Conservation (phyloP, 108 stramenopile genomes). For the Nitzschia putrida region DNA sequence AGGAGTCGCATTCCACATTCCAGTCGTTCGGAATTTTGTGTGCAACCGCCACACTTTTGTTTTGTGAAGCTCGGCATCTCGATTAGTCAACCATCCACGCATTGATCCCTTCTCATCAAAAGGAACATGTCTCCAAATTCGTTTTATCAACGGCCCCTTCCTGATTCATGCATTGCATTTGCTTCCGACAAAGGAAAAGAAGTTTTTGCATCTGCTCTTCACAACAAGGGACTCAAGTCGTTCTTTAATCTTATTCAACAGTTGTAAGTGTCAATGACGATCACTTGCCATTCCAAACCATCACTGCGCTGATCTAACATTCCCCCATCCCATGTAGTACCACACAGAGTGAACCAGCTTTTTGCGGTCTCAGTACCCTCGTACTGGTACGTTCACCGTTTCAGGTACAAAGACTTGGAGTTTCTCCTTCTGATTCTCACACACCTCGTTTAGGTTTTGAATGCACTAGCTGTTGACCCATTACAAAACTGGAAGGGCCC, state of each 20-base stretch:
- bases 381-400: constrained; percentile 1
- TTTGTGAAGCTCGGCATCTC: too few relatives aligned
- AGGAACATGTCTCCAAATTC: constrained; percentile 8
- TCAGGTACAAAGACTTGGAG: background rate
- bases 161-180: constrained; percentile 65
- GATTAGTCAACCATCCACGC: too few relatives aligned
- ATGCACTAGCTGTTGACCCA: constrained; percentile 93
- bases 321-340: constrained; percentile 4
- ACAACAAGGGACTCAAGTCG: constrained; percentile 46
- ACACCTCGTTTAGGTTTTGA: constrained; percentile 53
- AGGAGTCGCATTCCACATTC: too few relatives aligned
- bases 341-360: constrained; percentile 92
- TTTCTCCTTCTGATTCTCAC: background rate
- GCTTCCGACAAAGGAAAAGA: constrained; percentile 55
- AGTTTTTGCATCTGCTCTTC: constrained; percentile 56
- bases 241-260: constrained; percentile 80
- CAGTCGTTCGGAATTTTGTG: too few relatives aligned
- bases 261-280: constrained; percentile 20
- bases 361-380: constrained; percentile 91
- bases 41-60: too few relatives aligned
- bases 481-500: constrained; percentile 89
- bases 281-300: background rate
- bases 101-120: too few relatives aligned
- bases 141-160: constrained; percentile 63
- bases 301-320: background rate